These are phyloP conservation scores for Exidia glandulosa DNA, from an alignment of 768 basidiomycete species.

Conservation along the genomic window DNA sequence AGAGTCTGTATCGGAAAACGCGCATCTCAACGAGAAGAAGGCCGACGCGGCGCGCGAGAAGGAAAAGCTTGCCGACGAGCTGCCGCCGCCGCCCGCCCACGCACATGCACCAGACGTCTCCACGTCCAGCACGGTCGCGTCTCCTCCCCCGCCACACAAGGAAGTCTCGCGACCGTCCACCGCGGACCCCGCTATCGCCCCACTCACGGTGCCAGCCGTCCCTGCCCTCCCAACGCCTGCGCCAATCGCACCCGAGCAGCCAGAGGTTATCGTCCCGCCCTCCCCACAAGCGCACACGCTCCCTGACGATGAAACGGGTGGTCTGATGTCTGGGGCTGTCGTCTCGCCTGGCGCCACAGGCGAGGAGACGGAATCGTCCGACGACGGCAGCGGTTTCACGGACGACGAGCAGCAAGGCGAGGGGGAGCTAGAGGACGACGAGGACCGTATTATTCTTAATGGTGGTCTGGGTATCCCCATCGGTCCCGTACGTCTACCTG, in stretches of 20 bases:
- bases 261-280: slow-evolving; percentile 3
- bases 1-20: background rate
- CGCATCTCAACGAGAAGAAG: background rate
- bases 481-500: slow-evolving; percentile 24
- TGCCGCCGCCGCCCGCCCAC: background rate
- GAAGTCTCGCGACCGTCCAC: background rate
- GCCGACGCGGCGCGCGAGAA: too few relatives aligned
- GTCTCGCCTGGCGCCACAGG: slow-evolving; percentile 75
- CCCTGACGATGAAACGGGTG: slow-evolving; percentile 70
- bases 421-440: slow-evolving; percentile 27
- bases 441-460: slow-evolving; percentile 28
- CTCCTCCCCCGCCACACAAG: background rate
- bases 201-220: background rate
- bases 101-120: background rate
- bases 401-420: slow-evolving; percentile 1
- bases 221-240: background rate
- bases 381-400: background rate
- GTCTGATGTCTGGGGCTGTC: slow-evolving; percentile 83
- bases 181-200: background rate
- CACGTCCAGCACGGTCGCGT: background rate
- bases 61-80: too few relatives aligned
- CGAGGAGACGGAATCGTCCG: slow-evolving; percentile 5
- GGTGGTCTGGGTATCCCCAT: slow-evolving; percentile 38
- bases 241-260: background rate
- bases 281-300: slow-evolving; percentile 23